Evolutionary conservation across 441 rosid species (phyloP).

Genomic region (Erodium moschatum): DNA sequence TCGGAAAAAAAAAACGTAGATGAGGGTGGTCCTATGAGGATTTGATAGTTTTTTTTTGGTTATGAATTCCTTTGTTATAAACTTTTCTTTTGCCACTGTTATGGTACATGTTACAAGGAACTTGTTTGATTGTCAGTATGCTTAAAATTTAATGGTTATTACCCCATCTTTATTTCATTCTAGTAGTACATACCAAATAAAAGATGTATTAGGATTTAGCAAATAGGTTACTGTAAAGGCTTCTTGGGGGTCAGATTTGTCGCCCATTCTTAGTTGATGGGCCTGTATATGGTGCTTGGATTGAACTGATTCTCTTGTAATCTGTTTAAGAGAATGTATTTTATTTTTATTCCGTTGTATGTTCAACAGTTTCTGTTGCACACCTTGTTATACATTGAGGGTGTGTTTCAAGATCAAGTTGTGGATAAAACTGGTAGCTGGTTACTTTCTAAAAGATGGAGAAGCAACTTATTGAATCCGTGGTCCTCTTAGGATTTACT

Average conservation of each 20-base stretch:
- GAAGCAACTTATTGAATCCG: neutral
- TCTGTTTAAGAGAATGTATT: neutral
- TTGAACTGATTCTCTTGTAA: neutral
- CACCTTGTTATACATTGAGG: neutral
- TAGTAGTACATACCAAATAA: neutral
- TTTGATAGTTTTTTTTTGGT: neutral
- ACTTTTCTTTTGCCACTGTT: neutral
- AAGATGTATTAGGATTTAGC: neutral
- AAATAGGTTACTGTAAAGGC: neutral
- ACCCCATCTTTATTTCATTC: neutral
- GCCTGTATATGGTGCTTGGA: neutral
- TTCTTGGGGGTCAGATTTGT: neutral
- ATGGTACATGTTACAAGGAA: neutral
- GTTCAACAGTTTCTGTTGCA: neutral
- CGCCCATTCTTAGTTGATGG: neutral
- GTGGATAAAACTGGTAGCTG: neutral
- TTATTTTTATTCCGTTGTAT: neutral
- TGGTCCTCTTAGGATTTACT: neutral
- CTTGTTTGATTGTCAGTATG: neutral
- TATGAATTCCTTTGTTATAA: neutral
- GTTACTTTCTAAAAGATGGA: neutral
- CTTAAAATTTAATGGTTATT: neutral
- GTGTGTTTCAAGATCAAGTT: neutral
- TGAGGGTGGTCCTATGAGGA: neutral
- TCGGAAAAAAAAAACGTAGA: neutral